phyloP scores from a whole-genome alignment of 768 basidiomycete genomes.

The Hemileccinum rubropunctum region DNA sequence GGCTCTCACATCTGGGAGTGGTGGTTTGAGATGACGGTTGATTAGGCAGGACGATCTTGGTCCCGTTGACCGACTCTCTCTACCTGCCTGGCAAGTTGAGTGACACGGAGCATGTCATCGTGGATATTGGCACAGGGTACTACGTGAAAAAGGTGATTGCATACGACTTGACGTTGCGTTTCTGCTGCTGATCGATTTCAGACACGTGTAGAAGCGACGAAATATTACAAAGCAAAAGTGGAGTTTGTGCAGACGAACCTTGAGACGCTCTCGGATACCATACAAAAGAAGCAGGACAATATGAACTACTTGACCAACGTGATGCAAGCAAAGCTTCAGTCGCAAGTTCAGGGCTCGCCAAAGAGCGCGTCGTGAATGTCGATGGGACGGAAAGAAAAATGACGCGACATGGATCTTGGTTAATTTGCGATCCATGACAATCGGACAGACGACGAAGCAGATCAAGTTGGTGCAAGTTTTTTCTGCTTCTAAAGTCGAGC shows the following conservation, averaged over 20 bases:
- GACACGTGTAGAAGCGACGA: constrained; percentile 77
- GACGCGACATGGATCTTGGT: no score
- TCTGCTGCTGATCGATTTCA: constrained; percentile 31
- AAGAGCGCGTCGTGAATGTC: constrained; percentile 20
- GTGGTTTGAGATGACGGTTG: not conserved
- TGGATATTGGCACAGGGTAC: constrained; percentile 96
- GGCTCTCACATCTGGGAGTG: constrained; percentile 8
- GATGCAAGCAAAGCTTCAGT: constrained; percentile 61
- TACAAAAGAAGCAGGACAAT: constrained; percentile 90
- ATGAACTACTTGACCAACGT: constrained; percentile 70
- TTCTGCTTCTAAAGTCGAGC: no score
- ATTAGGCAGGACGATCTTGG: constrained; percentile 82
- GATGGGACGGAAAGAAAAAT: not conserved
- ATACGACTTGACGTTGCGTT: constrained; percentile 8
- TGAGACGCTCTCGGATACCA: constrained; percentile 83
- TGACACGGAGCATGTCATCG: constrained; percentile 82
- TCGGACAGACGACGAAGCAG: no score
- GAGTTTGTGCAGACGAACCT: constrained; percentile 81
- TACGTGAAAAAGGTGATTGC: constrained; percentile 83
- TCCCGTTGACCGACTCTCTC: constrained; percentile 91
- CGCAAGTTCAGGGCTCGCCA: constrained; percentile 16
- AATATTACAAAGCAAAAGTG: constrained; percentile 79
- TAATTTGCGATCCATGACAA: no score
- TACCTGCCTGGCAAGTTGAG: constrained; percentile 91
- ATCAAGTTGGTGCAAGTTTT: no score